Evolutionary conservation across 768 basidiomycete species (phyloP).

Genomic region (Saitozyma podzolica): DNA sequence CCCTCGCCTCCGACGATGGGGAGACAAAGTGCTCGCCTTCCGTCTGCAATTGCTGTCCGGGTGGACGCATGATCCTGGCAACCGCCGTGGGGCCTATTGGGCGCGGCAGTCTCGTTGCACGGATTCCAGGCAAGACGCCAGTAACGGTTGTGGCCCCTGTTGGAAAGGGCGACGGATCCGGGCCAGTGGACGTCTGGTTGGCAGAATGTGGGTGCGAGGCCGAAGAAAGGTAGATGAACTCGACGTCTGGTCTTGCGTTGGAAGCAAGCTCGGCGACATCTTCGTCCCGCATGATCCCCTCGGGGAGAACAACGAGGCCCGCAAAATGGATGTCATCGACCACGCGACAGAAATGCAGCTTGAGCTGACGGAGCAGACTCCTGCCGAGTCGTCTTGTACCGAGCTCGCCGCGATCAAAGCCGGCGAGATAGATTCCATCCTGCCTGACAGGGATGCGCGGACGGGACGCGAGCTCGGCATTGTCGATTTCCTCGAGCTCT

Average conservation of each 20-base stretch:
- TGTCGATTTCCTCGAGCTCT: constrained; percentile 12
- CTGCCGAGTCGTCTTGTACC: constrained; percentile 33
- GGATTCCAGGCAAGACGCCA: no score
- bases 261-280: constrained; percentile 21
- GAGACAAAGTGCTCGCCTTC: no score
- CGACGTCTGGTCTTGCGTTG: constrained; percentile 22
- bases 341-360: constrained; percentile 34
- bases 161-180: no score
- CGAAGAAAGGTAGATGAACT: constrained; percentile 25
- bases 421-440: constrained; percentile 1
- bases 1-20: constrained; percentile 26
- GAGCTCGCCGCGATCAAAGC: constrained; percentile 14
- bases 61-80: constrained; percentile 24
- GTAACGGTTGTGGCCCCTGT: no score
- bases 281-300: constrained; percentile 4
- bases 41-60: constrained; percentile 2
- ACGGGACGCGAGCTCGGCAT: constrained; percentile 3
- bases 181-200: not conserved
- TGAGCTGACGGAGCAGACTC: constrained; percentile 33
- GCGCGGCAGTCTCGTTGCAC: no score
- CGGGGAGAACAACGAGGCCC: constrained; percentile 32
- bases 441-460: not conserved
- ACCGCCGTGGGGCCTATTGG: constrained; percentile 32
- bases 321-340: constrained; percentile 31
- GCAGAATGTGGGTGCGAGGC: not conserved